Evolutionary conservation across 306 rosid species (phyloP), one percentile per base, ranked within the genome.

Genomic region (Glycine latifolia): DNA sequence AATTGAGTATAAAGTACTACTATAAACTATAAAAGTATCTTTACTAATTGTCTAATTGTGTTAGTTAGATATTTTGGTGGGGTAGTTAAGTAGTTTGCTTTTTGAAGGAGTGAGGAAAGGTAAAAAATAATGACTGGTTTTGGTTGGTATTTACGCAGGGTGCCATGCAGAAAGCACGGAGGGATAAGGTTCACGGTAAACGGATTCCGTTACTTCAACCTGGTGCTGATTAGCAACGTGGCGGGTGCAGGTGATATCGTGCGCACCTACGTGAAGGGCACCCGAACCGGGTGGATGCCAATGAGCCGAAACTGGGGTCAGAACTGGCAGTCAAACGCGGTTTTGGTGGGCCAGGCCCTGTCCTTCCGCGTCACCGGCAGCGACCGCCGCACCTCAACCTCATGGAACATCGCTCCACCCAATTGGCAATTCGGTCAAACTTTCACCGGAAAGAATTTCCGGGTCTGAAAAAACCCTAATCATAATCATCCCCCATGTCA

Each of bases 301-400:
- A 26, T 95, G 91, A 95, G 97, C 83, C 86, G 98, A 0, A 95
- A 95, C 92, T 95, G 98, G 98, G 98, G 98, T 5, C 98, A 95
- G 49, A 95, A 95, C 73, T 95, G 99, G 99, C 97, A 95, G 85
- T 95, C 99, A 4, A 95, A 92, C 83, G 88, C 97, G 10, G 97
- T 90, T 8, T 77, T 95, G 82, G 97, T 87, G 77, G 97, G 97
- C 33, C 99, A 95, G 74, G 69, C 97, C 0, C 54, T 95, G 66
- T 95, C 97, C 0, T 95, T 95, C 65, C 77, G 99, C 33, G 93
- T 95, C n/a, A 85, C 93, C 1, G 88, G 87, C 73, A 91, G 99
- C 26, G 99, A 95, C 89, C 85, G 99, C 5, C 87, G 99, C 16
- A 80, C 88, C 55, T 95, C 99, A 13, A 95, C 99, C 9, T 93